Percentiles rank a stretch among this genome's conserved stretches.
Conservation (phyloP, 768 basidiomycete genomes). For the Phaeotremella fagi region DNA sequence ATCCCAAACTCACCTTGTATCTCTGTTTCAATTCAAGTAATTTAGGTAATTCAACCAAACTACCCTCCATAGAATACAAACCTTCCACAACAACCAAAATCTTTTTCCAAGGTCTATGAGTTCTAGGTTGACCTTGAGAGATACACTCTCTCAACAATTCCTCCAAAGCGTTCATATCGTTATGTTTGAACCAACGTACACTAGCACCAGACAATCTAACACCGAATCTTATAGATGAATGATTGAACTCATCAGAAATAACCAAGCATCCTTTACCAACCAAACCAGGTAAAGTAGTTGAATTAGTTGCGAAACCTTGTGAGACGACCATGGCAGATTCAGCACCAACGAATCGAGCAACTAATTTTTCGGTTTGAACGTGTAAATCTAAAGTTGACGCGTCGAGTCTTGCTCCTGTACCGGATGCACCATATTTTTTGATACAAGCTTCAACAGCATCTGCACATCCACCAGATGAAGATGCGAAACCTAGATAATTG, state of each 20-base stretch:
- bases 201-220: conserved; percentile 80
- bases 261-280: conserved; percentile 86
- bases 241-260: conserved; percentile 95
- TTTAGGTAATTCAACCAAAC: conserved; percentile 73
- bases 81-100: conserved; percentile 93
- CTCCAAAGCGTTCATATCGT: conserved; percentile 82
- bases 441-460: conserved; percentile 86
- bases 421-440: conserved; percentile 71
- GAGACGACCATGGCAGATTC: conserved; percentile 87
- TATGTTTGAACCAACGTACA: conserved; percentile 94
- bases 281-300: conserved; percentile 81
- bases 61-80: conserved; percentile 98
- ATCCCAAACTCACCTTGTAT: conserved; percentile 69
- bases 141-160: conserved; percentile 77
- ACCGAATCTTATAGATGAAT: conserved; percentile 90
- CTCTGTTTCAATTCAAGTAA: conserved; percentile 82
- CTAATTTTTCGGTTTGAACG: conserved; percentile 70
- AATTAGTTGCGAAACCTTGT: conserved; percentile 57
- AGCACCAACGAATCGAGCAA: conserved; percentile 81
- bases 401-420: conserved; percentile 72
- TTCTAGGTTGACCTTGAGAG: conserved; percentile 95
- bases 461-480: conserved; percentile 84
- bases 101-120: conserved; percentile 99
- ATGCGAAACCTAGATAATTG: conserved; percentile 98
- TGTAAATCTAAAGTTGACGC: conserved; percentile 86